Evolutionary conservation across 2,329 filamentous ascomycete genomes (phyloP), one percentile per base, ranked within the genome.

Genomic region (Claviceps fusiformis): DNA sequence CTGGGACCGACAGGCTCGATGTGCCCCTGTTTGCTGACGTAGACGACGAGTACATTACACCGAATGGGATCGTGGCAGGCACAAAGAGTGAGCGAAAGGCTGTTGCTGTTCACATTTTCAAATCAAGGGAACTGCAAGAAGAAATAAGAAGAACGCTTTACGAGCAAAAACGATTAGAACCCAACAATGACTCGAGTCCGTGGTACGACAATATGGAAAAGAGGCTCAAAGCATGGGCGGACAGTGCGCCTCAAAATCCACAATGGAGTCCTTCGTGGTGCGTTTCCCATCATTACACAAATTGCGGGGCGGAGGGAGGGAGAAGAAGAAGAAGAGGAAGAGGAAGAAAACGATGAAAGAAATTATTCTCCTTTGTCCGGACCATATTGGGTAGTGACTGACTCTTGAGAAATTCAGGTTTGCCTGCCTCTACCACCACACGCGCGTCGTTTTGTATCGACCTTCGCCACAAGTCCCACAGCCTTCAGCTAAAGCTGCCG

Each of bases 401-500:
- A 31, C 19, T 15, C 37, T 29, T 52, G 24, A 33, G 8, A 48
- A 48, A 27, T 2, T 15, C 62, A 85, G 82, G 80, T 85, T 85
- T 62, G 74, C 73, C 11, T 76, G 78, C 17, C 79, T 87, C 60
- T 90, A 87, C 68, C 90, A 96, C 65, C 89, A 88, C 50, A 92
- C 96, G 82, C 76, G 95, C 27, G 82, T 95, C 49, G 87, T 91
- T 62, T 78, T 97, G 60, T 93, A 89, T 67, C 81, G 93, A 3
- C 93, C 93, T 0, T 95, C 89, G 1, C 93, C 93, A 1, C 93
- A 97, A 67, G 83, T 97, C 2, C 88, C 92, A 0, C 85, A 87
- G 58, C 93, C 93, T 0, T 91, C 89, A 0, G 69, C 85, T 8
- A 72, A 79, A n/a, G 89, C 91, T 1, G 92, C 92, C 1, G 73